phyloP scores from a whole-genome alignment of 2,329 filamentous ascomycete genomes.

The Cladorrhinum sp. region DNA sequence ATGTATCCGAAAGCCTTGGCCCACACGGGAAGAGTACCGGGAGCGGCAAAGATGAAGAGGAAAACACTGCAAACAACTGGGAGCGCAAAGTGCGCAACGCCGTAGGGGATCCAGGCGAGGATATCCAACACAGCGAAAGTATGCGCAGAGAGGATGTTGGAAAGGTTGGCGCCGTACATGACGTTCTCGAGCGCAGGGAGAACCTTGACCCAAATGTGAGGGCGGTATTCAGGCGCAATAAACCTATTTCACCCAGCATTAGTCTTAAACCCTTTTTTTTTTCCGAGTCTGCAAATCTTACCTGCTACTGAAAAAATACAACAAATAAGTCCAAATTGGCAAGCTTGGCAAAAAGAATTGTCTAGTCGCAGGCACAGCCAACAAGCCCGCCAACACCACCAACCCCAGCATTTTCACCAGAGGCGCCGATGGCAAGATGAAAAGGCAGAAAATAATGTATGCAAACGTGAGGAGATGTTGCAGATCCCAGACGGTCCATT shows the following conservation, averaged over 20 bases:
- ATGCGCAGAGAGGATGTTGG: slow-evolving; percentile 91
- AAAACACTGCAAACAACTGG: slow-evolving; percentile 74
- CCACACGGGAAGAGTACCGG: slow-evolving; percentile 79
- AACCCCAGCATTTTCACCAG: slow-evolving; percentile 72
- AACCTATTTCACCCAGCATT: slow-evolving; percentile 57
- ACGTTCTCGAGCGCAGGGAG: slow-evolving; percentile 94
- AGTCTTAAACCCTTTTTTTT: background rate
- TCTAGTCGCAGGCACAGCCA: slow-evolving; percentile 78
- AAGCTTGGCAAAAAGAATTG: slow-evolving; percentile 90
- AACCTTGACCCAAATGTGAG: slow-evolving; percentile 93
- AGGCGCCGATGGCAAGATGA: slow-evolving; percentile 77
- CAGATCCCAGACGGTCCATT: slow-evolving; percentile 78
- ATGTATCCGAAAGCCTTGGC: slow-evolving; percentile 89
- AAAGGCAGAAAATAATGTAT: slow-evolving; percentile 77
- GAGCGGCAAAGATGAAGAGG: slow-evolving; percentile 86
- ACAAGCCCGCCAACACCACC: slow-evolving; percentile 62
- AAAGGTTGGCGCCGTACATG: slow-evolving; percentile 90
- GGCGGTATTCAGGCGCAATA: slow-evolving; percentile 82
- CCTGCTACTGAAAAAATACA: slow-evolving; percentile 93
- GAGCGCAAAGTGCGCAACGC: slow-evolving; percentile 83
- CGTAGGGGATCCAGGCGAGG: slow-evolving; percentile 90
- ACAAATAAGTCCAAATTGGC: slow-evolving; percentile 79
- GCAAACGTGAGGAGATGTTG: slow-evolving; percentile 77
- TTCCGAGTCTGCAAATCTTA: slow-evolving; percentile 44
- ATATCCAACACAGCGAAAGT: slow-evolving; percentile 80